A percentile compares a stretch with the other conserved stretches of the same genome.
Conservation (phyloP, 225 moss, liverwort and hornwort genomes). For the Polytrichum commune region DNA sequence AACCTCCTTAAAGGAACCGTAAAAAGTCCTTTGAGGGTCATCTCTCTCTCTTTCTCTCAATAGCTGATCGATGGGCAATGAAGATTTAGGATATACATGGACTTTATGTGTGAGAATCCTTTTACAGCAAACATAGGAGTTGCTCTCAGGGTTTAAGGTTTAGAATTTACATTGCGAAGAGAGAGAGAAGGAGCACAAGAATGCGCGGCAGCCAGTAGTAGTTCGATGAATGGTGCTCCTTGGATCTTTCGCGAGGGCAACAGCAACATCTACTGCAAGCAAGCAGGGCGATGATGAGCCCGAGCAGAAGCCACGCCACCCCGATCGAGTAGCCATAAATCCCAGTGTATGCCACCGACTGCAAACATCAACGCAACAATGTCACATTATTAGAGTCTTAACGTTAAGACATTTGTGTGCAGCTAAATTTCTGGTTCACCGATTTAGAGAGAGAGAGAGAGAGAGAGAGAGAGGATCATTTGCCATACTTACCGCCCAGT, state of each 20-base stretch:
- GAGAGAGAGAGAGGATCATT: neutral
- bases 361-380: slow-evolving; percentile 10
- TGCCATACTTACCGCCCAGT: slow-evolving; percentile 63
- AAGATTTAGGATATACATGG: no score
- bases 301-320: slow-evolving; percentile 49
- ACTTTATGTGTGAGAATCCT: no score
- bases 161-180: slow-evolving; percentile 49
- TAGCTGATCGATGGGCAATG: no score
- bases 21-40: neutral
- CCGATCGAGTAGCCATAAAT: slow-evolving; percentile 67
- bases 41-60: no score
- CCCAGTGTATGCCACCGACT: slow-evolving; percentile 72
- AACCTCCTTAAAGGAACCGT: neutral
- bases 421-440: no score
- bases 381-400: no score
- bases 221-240: slow-evolving; percentile 34
- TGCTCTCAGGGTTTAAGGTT: neutral
- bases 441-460: neutral
- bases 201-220: slow-evolving; percentile 47
- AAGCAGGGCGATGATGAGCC: slow-evolving; percentile 37
- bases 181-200: slow-evolving; percentile 40
- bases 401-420: no score
- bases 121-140: no score
- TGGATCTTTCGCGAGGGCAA: slow-evolving; percentile 20
- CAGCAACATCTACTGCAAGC: slow-evolving; percentile 36